Evolutionary conservation across 2,329 filamentous ascomycete genomes (phyloP), one percentile per base, ranked within the genome.

Genomic region (Fusarium drepaniforme): DNA sequence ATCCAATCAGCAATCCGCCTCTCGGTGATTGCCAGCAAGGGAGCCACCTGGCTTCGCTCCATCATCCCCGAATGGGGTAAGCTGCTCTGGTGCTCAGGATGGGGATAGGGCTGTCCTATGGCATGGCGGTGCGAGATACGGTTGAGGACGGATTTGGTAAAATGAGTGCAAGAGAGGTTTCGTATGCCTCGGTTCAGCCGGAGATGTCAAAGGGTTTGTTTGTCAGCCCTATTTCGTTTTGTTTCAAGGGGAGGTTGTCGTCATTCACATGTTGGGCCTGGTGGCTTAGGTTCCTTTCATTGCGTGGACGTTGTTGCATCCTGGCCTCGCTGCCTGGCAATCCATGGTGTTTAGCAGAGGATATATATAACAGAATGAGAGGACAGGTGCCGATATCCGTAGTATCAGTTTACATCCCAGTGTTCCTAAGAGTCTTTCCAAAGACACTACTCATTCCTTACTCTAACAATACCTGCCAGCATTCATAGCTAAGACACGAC

Each of bases 51-150:
- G 28, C 56, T 59, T 76, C 74, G 74, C 74, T 11, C n/a, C 33
- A 76, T 76, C 23, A 76, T 72, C 12, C 74, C 71, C 37, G 23
- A 67, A 70, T 68, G 33, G 23, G 74, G 61, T 25, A 64, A 37
- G 59, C 35, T 23, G n/a, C 53, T 67, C 21, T 63, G 30, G n/a
- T 35, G 30, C 25, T 64, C 12, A 28, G 33, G 21, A 53, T 57
- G 35, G 30, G 18, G 33, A 57, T 57, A 56, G 16, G 57, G 40
- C 37, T 40, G 44, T 63, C 71, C 71, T 69, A 73, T 72, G 40
- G 37, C n/a, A 25, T n/a, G 33, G 28, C 18, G 33, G 53, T 60
- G 38, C 51, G 68, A 65, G 65, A 66, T 66, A 64, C 61, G 57
- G 33, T 53, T 18, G 15, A 33, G 15, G 35, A 62, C 60, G 8